A percentile compares a stretch with the other conserved stretches of the same genome.
Evolutionary conservation across 345 rosid genomes (phyloP).

Genomic region (Moricandia moricandioides): DNA sequence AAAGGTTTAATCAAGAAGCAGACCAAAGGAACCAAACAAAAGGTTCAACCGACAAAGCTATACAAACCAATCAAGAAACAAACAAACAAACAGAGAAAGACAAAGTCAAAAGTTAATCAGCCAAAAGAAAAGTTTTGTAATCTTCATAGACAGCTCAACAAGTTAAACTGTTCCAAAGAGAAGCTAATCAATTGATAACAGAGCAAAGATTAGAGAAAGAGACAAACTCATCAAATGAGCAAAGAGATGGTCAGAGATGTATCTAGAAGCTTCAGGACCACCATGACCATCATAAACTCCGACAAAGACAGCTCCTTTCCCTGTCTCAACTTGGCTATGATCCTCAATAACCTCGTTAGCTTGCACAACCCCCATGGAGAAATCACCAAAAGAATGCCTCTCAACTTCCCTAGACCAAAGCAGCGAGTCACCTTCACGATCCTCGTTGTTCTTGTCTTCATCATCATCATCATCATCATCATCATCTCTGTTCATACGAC

Average conservation of each 20-base stretch:
- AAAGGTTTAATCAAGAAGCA: conserved; percentile 18
- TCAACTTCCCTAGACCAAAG: conserved; percentile 84
- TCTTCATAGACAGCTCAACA: conserved; percentile 6
- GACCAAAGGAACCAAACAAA: conserved; percentile 17
- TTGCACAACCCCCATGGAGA: conserved; percentile 82
- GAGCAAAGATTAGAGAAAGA: background rate
- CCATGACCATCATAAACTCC: conserved; percentile 98
- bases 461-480: conserved; percentile 27
- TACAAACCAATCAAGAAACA: conserved; percentile 14
- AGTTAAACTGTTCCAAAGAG: background rate
- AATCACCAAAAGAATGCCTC: conserved; percentile 73
- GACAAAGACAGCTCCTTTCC: conserved; percentile 60
- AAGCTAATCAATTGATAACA: background rate
- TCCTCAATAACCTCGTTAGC: conserved; percentile 87
- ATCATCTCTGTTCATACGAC: conserved; percentile 75
- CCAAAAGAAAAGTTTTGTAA: conserved; percentile 14
- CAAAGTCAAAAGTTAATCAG: conserved; percentile 10
- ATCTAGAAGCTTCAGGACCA: conserved; percentile 88
- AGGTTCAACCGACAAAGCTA: background rate
- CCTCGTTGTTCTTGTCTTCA: background rate
- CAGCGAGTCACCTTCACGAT: conserved; percentile 46
- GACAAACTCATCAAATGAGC: conserved; percentile 66
- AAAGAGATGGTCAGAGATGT: conserved; percentile 77
- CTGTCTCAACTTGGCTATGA: conserved; percentile 83
- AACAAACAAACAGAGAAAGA: conserved; percentile 3